These are phyloP conservation scores for Saturnispora quitensis DNA, from an alignment of 805 yeast genomes.

Conservation along the genomic window DNA sequence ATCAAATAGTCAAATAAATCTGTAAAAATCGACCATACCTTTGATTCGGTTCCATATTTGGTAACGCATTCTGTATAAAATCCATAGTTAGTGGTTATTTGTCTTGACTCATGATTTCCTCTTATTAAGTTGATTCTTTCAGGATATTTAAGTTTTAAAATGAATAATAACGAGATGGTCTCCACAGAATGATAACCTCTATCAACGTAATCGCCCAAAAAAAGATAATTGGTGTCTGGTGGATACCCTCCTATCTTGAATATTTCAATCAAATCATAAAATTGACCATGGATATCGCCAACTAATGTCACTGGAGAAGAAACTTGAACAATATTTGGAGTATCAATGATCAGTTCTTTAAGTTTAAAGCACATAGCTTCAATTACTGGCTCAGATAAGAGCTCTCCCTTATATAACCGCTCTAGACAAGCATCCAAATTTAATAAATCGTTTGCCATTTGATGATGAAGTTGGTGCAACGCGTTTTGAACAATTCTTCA, in stretches of 20 bases:
- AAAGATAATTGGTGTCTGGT: slow-evolving; percentile 88
- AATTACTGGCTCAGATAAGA: slow-evolving; percentile 62
- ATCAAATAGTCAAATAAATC: slow-evolving; percentile 90
- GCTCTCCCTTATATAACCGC: slow-evolving; percentile 49
- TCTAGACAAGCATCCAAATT: slow-evolving; percentile 69
- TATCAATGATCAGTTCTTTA: slow-evolving; percentile 69
- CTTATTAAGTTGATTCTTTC: slow-evolving; percentile 70
- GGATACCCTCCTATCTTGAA: slow-evolving; percentile 90
- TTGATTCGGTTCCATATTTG: slow-evolving; percentile 66
- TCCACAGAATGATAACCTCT: slow-evolving; percentile 91
- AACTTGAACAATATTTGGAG: slow-evolving; percentile 80
- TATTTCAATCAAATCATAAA: slow-evolving; percentile 85
- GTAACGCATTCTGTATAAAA: slow-evolving; percentile 90
- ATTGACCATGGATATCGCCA: slow-evolving; percentile 97
- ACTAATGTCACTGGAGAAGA: slow-evolving; percentile 87
- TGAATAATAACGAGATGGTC: slow-evolving; percentile 75
- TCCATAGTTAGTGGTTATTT: slow-evolving; percentile 95
- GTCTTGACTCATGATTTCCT: slow-evolving; percentile 95
- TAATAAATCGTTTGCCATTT: slow-evolving; percentile 20
- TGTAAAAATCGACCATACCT: slow-evolving; percentile 84
- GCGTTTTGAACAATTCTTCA: neutral
- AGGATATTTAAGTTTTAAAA: slow-evolving; percentile 83
- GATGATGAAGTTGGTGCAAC: slow-evolving; percentile 1
- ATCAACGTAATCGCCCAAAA: slow-evolving; percentile 94
- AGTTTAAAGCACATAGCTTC: slow-evolving; percentile 69